Base-by-base conservation (phyloP, 139 green algal species). In the Medakamo hakoo region DNA sequence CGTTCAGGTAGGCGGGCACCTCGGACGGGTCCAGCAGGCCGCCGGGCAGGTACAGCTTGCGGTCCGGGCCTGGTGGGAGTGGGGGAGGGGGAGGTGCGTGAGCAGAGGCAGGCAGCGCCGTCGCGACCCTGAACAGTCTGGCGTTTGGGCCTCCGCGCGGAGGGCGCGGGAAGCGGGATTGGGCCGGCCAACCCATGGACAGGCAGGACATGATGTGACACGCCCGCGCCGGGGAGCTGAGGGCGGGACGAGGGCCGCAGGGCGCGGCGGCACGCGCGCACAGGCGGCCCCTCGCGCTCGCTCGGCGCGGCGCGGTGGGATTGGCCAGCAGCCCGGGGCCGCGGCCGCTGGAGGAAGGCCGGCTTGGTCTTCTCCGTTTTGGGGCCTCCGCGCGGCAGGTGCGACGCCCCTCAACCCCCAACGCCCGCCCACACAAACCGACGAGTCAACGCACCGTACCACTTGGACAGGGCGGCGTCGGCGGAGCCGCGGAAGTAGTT, bases 1-100 rank as follows among this genome's bases (percentile, higher is more conserved):
- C 88, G 72, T 91, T 89, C 61, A 96, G 77, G 84, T 94, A 92
- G 24, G 74, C 64, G 63, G 86, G 84, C 52, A 95, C 71, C 32
- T 95, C 88, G 14, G 60, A 49, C 52, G 65, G 68, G 67, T 92
- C 88, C 23, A 91, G 73, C 62, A 96, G 86, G 68, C 88, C 88
- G 26, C 72, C 66, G 60, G 88, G 88, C 70, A 95, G 76, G 82
- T 83, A 95, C 49, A 95, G 82, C 4, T 62, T 67, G 32, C 88
- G 82, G 65, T 86, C 75, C 29, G 88, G 83, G 63, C 88, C 88
- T 88, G 82, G 70, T 64, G 26, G 58, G 22, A n/a, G 65, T 24
- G 23, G 2, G 59, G 22, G 14, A 63, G n/a, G 22, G 28, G 61
- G n/a, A 4, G 24, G 24, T 25, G 21, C 29, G 26, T 52, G 40